Conservation (phyloP, 2,329 filamentous ascomycete genomes). For the Immersiporthe knoxdaviesiana region DNA sequence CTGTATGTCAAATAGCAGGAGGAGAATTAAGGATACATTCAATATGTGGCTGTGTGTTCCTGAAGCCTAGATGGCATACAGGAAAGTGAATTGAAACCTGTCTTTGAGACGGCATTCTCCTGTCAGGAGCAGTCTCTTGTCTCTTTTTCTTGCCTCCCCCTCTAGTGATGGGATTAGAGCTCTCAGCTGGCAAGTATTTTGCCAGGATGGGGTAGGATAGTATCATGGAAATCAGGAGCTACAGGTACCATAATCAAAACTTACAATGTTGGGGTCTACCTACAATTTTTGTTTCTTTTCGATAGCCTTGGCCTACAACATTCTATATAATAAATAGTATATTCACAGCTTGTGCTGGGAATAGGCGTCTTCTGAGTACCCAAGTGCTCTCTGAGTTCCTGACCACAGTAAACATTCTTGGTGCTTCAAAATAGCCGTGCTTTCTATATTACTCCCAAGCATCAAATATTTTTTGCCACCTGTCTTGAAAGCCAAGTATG, state of each 20-base stretch:
- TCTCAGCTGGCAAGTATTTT: not conserved
- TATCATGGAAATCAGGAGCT: not conserved
- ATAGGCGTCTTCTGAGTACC: no score
- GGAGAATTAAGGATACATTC: not conserved
- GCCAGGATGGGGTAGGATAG: not conserved
- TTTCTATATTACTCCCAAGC: no score
- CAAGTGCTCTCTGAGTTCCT: no score
- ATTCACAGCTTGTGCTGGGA: no score
- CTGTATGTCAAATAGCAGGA: not conserved
- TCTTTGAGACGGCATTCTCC: not conserved
- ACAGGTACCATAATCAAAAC: no score
- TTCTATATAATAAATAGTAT: no score
- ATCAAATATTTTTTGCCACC: no score
- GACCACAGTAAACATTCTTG: no score
- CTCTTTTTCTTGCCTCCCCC: not conserved
- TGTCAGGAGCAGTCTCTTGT: not conserved
- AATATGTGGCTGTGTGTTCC: not conserved
- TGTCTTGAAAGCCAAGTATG: no score
- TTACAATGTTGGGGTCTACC: no score
- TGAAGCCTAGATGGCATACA: not conserved
- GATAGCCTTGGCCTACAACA: not conserved
- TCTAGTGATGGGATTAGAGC: not conserved
- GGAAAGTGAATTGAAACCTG: not conserved
- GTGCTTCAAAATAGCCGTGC: no score
- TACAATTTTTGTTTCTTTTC: no score